These are phyloP conservation scores for Austroboletus eburneus DNA, from an alignment of 768 basidiomycete genomes.

Conservation along the genomic window DNA sequence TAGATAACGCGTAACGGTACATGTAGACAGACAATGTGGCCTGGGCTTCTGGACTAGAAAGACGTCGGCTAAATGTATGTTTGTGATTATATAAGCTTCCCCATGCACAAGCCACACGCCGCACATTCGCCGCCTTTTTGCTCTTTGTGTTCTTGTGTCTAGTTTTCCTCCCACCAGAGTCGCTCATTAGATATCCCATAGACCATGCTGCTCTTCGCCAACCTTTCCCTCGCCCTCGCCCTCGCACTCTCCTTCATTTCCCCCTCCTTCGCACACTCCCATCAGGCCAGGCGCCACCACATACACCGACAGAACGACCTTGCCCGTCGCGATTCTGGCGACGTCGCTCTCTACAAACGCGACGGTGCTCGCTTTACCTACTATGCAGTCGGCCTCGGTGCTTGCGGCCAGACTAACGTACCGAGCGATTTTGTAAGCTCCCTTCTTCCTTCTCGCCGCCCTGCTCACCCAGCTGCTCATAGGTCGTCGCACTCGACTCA, in stretches of 20 bases:
- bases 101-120: too few species aligned
- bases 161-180: slow-evolving; percentile 7
- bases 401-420: slow-evolving; percentile 34
- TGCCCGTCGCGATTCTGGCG: slow-evolving; percentile 23
- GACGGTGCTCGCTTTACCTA: slow-evolving; percentile 31
- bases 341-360: slow-evolving; percentile 20
- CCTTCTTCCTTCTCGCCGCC: not conserved
- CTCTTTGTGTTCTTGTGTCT: slow-evolving; percentile 3
- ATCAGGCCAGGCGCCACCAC: slow-evolving; percentile 22
- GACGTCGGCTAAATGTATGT: not conserved
- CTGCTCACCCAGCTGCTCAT: slow-evolving; percentile 4
- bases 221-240: slow-evolving; percentile 19
- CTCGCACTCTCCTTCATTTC: slow-evolving; percentile 14
- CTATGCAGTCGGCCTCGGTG: slow-evolving; percentile 41
- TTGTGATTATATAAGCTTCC: slow-evolving; percentile 8
- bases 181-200: slow-evolving; percentile 21
- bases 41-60: too few species aligned
- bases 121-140: not conserved
- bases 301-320: slow-evolving; percentile 20
- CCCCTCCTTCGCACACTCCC: slow-evolving; percentile 18
- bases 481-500: slow-evolving; percentile 52
- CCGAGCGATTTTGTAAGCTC: slow-evolving; percentile 35
- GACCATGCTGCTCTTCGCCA: slow-evolving; percentile 24
- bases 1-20: too few species aligned
- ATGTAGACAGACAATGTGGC: too few species aligned